Evolutionary conservation across 306 rosid genomes (phyloP).

Genomic region (Rubus idaeus): DNA sequence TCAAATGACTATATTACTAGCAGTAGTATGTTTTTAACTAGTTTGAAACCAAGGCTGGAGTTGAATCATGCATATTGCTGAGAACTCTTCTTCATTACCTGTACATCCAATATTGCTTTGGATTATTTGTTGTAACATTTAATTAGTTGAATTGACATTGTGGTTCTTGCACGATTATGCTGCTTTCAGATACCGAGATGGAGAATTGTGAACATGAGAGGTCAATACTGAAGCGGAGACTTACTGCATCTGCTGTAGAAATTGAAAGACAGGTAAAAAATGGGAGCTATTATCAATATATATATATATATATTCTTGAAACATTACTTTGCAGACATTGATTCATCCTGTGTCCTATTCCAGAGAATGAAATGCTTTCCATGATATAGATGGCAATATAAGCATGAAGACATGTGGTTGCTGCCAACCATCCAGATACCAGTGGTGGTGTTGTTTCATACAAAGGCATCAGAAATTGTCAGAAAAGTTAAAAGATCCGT

Average conservation of each 20-base stretch:
- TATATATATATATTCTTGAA: background rate
- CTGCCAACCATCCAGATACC: background rate
- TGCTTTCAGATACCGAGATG: constrained; percentile 60
- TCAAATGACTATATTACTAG: background rate
- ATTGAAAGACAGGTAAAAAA: constrained; percentile 72
- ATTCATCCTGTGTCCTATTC: constrained; percentile 26
- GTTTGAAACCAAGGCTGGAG: background rate
- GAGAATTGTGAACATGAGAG: constrained; percentile 72
- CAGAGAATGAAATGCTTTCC: constrained; percentile 99
- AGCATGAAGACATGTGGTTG: constrained; percentile 14
- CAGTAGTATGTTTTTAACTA: background rate
- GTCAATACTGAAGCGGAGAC: constrained; percentile 60
- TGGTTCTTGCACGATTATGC: constrained; percentile 20
- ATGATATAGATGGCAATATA: constrained; percentile 33
- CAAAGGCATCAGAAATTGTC: background rate
- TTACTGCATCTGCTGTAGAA: constrained; percentile 74
- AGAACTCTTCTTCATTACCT: background rate
- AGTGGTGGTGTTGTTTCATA: constrained; percentile 16
- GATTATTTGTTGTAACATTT: background rate
- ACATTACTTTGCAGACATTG: background rate
- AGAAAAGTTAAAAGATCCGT: background rate
- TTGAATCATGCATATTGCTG: background rate
- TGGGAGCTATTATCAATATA: background rate
- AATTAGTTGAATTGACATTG: background rate
- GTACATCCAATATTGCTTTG: background rate